Evolutionary conservation across 257 asterid species (phyloP), one percentile per base, ranked within the genome.

Genomic region (Marsdenia floribunda): DNA sequence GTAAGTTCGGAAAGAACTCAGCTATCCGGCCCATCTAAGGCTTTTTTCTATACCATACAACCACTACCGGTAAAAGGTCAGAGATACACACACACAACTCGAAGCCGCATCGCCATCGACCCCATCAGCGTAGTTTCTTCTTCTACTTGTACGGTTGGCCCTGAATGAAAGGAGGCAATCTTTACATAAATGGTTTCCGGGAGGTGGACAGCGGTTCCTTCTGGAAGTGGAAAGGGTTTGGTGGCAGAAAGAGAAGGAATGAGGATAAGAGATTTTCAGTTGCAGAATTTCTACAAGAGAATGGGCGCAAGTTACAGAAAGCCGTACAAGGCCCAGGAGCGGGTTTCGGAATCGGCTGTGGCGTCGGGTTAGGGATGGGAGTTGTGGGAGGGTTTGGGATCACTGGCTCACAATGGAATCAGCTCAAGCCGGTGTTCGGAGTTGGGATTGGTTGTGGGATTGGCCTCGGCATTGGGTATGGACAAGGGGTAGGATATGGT

Each of bases 281-380:
- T 61, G 22, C 90, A n/a, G 90, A 86, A 38, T 77, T 89, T 80
- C 83, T 93, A 83, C 77, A 74, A 7, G 89, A 86, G 35, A 82
- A 73, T 68, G 82, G 83, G 53, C 77, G 73, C 71, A 82, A 79
- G 60, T 24, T 79, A 0, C 82, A 83, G 53, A 91, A 86, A 75
- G 80, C 77, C 68, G 83, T 86, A 54, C 68, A 84, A 70, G 98
- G 97, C 3, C 98, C 98, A 21, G 97, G 97, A 18, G 86, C 82
- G 12, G 97, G 98, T 68, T 85, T 84, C 14, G 98, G 98, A 7
- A 69, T 86, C 13, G 98, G 97, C 6, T 90, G 98, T 73, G 97
- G 98, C 37, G 83, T 83, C 38, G 98, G 98, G 12, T 33, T 92
- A 71, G 98, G 98, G 26, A 54, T 88, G 26, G 97, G 93, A 16